Conservation (phyloP, 192 early-diverging fungal genomes). For the Rhizophagus prolifer region DNA sequence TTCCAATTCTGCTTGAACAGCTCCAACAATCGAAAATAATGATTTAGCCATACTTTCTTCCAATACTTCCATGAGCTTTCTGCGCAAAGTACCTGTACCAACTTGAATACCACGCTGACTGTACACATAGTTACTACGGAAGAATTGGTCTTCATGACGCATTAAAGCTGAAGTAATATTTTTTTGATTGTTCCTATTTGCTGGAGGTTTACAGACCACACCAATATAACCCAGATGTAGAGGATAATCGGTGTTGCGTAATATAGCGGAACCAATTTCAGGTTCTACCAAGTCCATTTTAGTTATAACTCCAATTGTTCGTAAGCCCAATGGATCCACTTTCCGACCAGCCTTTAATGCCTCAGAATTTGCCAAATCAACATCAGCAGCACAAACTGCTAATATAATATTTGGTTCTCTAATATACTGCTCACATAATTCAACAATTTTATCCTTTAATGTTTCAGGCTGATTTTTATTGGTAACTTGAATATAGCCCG, state of each 20-base stretch:
- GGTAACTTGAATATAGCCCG: slow-evolving; percentile 85
- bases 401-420: slow-evolving; percentile 80
- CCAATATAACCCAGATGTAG: slow-evolving; percentile 95
- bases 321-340: slow-evolving; percentile 74
- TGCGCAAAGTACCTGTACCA: slow-evolving; percentile 84
- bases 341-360: slow-evolving; percentile 76
- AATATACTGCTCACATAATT: slow-evolving; percentile 81
- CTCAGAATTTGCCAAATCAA: slow-evolving; percentile 85
- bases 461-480: slow-evolving; percentile 78
- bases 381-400: slow-evolving; percentile 82
- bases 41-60: slow-evolving; percentile 90
- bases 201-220: slow-evolving; percentile 80
- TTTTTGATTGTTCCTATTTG: slow-evolving; percentile 34
- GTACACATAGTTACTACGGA: slow-evolving; percentile 54
- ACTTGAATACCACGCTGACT: slow-evolving; percentile 70
- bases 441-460: slow-evolving; percentile 77
- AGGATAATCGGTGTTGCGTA: slow-evolving; percentile 91
- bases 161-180: slow-evolving; percentile 57
- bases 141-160: slow-evolving; percentile 55
- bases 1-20: slow-evolving; percentile 92
- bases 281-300: slow-evolving; percentile 90
- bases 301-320: slow-evolving; percentile 84
- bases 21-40: slow-evolving; percentile 81
- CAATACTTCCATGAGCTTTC: slow-evolving; percentile 83
- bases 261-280: slow-evolving; percentile 70